These are phyloP conservation scores for Venturiaceae sp. DNA, from an alignment of 2,329 filamentous ascomycete species.

Conservation along the genomic window DNA sequence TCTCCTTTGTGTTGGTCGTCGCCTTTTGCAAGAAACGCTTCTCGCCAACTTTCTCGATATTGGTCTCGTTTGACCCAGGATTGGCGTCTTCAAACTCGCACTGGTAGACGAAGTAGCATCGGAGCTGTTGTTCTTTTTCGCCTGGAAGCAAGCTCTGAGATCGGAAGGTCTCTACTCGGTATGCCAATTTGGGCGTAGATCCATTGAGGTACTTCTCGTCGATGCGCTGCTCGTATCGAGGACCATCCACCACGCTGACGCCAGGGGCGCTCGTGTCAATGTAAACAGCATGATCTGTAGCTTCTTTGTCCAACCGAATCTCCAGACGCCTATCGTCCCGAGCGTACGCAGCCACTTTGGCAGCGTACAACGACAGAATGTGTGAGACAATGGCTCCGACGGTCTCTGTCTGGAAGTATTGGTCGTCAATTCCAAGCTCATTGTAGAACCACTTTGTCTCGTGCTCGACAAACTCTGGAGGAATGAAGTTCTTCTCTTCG, in stretches of 20 bases:
- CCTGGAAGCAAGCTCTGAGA: slow-evolving; percentile 66
- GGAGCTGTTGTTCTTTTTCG: slow-evolving; percentile 69
- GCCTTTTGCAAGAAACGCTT: slow-evolving; percentile 93
- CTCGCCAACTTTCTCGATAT: slow-evolving; percentile 85
- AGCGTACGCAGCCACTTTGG: slow-evolving; percentile 89
- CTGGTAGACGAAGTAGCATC: slow-evolving; percentile 98
- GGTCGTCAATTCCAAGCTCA: slow-evolving; percentile 93
- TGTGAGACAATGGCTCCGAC: slow-evolving; percentile 84
- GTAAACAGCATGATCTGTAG: slow-evolving; percentile 89
- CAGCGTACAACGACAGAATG: slow-evolving; percentile 92
- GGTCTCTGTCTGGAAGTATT: slow-evolving; percentile 89
- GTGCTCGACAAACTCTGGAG: slow-evolving; percentile 67
- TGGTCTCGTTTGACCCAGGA: slow-evolving; percentile 67
- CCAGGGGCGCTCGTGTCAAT: slow-evolving; percentile 95
- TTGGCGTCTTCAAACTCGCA: slow-evolving; percentile 76
- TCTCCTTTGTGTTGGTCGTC: slow-evolving; percentile 86
- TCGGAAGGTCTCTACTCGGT: slow-evolving; percentile 95
- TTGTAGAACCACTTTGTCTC: slow-evolving; percentile 98
- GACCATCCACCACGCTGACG: slow-evolving; percentile 63
- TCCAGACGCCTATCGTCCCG: slow-evolving; percentile 81
- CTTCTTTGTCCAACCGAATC: slow-evolving; percentile 93
- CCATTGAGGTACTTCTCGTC: slow-evolving; percentile 86
- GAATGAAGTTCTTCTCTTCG: slow-evolving; percentile 74
- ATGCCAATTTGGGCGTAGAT: slow-evolving; percentile 59
- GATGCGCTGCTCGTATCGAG: slow-evolving; percentile 87